These are phyloP conservation scores for Coleophoma cylindrospora DNA, from an alignment of 2,329 filamentous ascomycete genomes.

Conservation along the genomic window DNA sequence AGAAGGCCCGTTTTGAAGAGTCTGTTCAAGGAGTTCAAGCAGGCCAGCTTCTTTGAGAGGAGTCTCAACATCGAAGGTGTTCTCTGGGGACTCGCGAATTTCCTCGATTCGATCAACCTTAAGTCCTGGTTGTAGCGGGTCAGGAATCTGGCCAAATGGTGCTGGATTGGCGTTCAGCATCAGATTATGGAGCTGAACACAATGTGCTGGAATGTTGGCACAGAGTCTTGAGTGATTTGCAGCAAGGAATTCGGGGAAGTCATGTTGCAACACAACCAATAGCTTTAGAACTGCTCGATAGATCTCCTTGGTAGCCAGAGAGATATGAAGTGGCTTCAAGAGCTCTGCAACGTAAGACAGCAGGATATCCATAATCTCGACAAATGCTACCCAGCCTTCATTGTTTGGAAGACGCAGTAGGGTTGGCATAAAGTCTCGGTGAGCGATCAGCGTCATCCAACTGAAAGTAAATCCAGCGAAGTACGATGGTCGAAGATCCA, in stretches of 20 bases:
- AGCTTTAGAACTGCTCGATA: constrained; percentile 82
- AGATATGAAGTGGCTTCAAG: constrained; percentile 67
- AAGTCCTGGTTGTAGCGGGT: constrained; percentile 66
- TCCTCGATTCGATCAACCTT: constrained; percentile 76
- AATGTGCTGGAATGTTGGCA: constrained; percentile 75
- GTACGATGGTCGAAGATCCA: constrained; percentile 68
- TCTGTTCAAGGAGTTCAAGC: constrained; percentile 53
- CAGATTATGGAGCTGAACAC: constrained; percentile 82
- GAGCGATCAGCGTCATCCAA: constrained; percentile 79
- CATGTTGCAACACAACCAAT: constrained; percentile 81
- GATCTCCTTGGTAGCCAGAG: constrained; percentile 70
- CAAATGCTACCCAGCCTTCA: constrained; percentile 71
- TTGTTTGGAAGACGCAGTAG: constrained; percentile 65
- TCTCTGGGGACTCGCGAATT: constrained; percentile 60
- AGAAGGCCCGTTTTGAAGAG: constrained; percentile 55
- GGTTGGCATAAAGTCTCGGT: constrained; percentile 77
- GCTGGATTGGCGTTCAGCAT: constrained; percentile 77
- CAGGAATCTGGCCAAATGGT: constrained; percentile 62
- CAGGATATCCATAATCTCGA: constrained; percentile 67
- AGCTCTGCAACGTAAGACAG: constrained; percentile 73
- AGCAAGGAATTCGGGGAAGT: constrained; percentile 89
- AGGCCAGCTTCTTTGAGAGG: constrained; percentile 50
- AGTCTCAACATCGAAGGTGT: constrained; percentile 53
- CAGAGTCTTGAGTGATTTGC: constrained; percentile 82
- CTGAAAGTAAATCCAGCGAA: constrained; percentile 80